These are phyloP conservation scores for Apostasia shenzhenica DNA, from an alignment of 106 monocot species.

Conservation along the genomic window DNA sequence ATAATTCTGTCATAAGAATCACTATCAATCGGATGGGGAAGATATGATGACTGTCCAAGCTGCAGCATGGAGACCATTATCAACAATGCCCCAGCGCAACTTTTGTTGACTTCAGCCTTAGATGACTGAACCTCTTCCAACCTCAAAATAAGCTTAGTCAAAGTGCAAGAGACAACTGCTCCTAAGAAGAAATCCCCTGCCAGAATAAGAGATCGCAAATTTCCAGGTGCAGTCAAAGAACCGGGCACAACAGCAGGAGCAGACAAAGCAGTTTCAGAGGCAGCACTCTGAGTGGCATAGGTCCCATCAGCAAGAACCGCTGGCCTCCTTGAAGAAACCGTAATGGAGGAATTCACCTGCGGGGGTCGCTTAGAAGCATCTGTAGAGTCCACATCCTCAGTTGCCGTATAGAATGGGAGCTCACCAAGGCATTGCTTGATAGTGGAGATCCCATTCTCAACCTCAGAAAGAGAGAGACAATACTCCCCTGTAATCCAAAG, in stretches of 20 bases:
- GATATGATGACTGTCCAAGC: conserved; percentile 65
- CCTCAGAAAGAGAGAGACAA: conserved; percentile 78
- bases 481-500: conserved; percentile 93
- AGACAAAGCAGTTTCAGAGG: conserved; percentile 53
- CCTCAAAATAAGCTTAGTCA: conserved; percentile 79
- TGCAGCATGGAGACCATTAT: conserved; percentile 85
- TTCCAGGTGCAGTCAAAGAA: conserved; percentile 42
- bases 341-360: conserved; percentile 37
- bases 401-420: conserved; percentile 68
- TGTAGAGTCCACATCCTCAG: conserved; percentile 42
- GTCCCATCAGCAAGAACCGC: conserved; percentile 88
- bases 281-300: conserved; percentile 95
- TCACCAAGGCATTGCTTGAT: conserved; percentile 93
- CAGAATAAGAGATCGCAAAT: conserved; percentile 75
- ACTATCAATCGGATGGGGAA: conserved; percentile 70
- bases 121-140: conserved; percentile 83
- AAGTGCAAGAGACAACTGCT: conserved; percentile 63
- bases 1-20: conserved; percentile 84
- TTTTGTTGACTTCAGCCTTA: conserved; percentile 56
- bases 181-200: conserved; percentile 83
- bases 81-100: conserved; percentile 39
- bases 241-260: conserved; percentile 51
- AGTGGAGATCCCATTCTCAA: conserved; percentile 68
- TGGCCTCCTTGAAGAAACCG: conserved; percentile 70
- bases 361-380: conserved; percentile 33